Percentiles rank a stretch among this genome's conserved stretches.
These are phyloP conservation scores for Amanita exitialis DNA, from an alignment of 768 basidiomycete genomes.

Conservation along the genomic window DNA sequence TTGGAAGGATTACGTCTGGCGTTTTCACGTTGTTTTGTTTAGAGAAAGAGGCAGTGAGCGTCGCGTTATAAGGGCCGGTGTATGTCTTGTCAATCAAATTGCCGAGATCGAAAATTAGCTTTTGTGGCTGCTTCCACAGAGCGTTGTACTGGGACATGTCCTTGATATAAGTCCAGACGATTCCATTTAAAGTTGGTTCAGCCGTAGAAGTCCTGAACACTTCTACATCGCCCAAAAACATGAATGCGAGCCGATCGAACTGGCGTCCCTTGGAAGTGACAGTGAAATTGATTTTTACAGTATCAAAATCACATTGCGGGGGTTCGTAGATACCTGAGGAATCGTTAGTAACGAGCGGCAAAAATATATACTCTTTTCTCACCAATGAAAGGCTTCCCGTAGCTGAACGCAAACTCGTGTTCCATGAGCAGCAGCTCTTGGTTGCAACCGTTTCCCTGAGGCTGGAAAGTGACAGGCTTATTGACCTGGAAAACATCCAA, in stretches of 20 bases:
- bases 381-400: conserved; percentile 3
- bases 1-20: conserved; percentile 1
- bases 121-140: conserved; percentile 41
- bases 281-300: conserved; percentile 67
- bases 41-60: conserved; percentile 2
- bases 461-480: not conserved
- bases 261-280: conserved; percentile 73
- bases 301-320: conserved; percentile 14
- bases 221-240: conserved; percentile 72
- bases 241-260: conserved; percentile 61
- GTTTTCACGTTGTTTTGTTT: conserved; percentile 1
- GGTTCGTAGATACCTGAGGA: conserved; percentile 1
- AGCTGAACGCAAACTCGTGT: conserved; percentile 3
- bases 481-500: conserved; percentile 1
- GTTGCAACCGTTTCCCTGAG: not conserved
- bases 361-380: not conserved
- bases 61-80: conserved; percentile 35
- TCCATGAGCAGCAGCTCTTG: conserved; percentile 1
- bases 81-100: conserved; percentile 57
- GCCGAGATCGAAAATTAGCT: conserved; percentile 50
- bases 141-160: conserved; percentile 49
- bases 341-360: not conserved
- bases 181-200: conserved; percentile 5
- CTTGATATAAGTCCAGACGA: conserved; percentile 23
- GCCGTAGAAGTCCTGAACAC: conserved; percentile 6